Percentiles rank a stretch among this genome's conserved stretches.
phyloP scores from a whole-genome alignment of 2,329 filamentous ascomycete species.

The Stemphylium vesicarium region DNA sequence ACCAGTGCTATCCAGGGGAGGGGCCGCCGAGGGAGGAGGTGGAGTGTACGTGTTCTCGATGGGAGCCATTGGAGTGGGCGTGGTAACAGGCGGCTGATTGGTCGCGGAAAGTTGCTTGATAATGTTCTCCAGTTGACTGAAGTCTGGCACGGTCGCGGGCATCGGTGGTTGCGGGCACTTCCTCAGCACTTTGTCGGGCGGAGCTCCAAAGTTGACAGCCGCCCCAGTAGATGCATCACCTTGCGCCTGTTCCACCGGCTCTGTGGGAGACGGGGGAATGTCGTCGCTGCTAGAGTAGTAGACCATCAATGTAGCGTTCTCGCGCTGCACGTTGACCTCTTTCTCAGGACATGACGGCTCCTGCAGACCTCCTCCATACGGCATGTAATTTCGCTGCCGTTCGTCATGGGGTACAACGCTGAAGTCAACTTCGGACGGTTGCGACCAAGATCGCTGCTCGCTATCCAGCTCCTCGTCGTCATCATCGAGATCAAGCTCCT shows the following conservation, averaged over 20 bases:
- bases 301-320: slow-evolving; percentile 56
- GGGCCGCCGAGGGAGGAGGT: slow-evolving; percentile 22
- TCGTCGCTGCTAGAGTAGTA: slow-evolving; percentile 54
- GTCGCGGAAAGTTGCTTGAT: slow-evolving; percentile 36
- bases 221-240: slow-evolving; percentile 18
- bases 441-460: slow-evolving; percentile 40
- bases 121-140: slow-evolving; percentile 36
- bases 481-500: slow-evolving; percentile 70
- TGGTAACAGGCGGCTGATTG: slow-evolving; percentile 9
- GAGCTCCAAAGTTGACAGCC: slow-evolving; percentile 49
- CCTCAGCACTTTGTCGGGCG: slow-evolving; percentile 34
- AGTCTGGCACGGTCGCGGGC: slow-evolving; percentile 24
- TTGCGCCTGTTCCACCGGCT: slow-evolving; percentile 49
- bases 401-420: slow-evolving; percentile 49
- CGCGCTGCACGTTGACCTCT: slow-evolving; percentile 52
- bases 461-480: slow-evolving; percentile 64
- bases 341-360: slow-evolving; percentile 52
- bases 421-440: slow-evolving; percentile 53
- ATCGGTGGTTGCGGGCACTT: slow-evolving; percentile 30
- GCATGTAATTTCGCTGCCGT: slow-evolving; percentile 53
- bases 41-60: slow-evolving; percentile 28
- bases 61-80: slow-evolving; percentile 16
- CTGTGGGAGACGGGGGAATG: slow-evolving; percentile 55
- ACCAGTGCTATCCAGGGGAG: slow-evolving; percentile 32
- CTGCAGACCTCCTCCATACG: slow-evolving; percentile 53